Base-by-base conservation (phyloP, 805 yeast species). In the Candida adriatica region DNA sequence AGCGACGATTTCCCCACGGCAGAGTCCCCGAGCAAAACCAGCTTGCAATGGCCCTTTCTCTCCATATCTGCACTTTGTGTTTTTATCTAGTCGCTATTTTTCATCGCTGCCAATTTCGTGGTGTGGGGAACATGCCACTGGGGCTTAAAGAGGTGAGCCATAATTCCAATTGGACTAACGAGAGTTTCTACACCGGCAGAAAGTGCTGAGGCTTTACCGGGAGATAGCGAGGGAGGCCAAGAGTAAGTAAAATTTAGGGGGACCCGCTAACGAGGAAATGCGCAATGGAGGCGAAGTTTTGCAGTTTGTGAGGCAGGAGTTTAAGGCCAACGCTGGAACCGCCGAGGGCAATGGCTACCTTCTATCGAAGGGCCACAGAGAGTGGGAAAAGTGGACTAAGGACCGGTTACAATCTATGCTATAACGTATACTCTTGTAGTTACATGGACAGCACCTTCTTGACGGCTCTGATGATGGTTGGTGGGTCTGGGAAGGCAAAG, bases 401-500 rank as follows among this genome's bases (percentile, higher is more conserved):
- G n/a, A n/a, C n/a, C n/a, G n/a, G n/a, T n/a, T n/a, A n/a, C n/a
- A n/a, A n/a, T n/a, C n/a, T n/a, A n/a, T n/a, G n/a, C n/a, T n/a
- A n/a, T n/a, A n/a, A n/a, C n/a, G n/a, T n/a, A n/a, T n/a, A n/a
- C n/a, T n/a, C n/a, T n/a, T n/a, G n/a, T n/a, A n/a, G n/a, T 49
- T 75, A 76, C 58, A 80, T 67, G 32, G 85, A 75, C 61, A 83
- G 68, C 28, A 79, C 88, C 62, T 80, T 81, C 66, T 78, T 84
- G 47, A 73, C 72, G 47, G 87, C 96, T 73, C 87, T 81, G 56
- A 83, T 74, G 51, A 92, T 83, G 45, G 87, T 75, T 55, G 84
- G 90, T 35, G 84, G 72, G 61, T 88, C 95, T 63, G 99, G 99
- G 96, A 92, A 92, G 35, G 97, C 96, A 58, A 92, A 84, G 68